phyloP scores from a whole-genome alignment of 768 basidiomycete species.

The Tulasnella sp. region DNA sequence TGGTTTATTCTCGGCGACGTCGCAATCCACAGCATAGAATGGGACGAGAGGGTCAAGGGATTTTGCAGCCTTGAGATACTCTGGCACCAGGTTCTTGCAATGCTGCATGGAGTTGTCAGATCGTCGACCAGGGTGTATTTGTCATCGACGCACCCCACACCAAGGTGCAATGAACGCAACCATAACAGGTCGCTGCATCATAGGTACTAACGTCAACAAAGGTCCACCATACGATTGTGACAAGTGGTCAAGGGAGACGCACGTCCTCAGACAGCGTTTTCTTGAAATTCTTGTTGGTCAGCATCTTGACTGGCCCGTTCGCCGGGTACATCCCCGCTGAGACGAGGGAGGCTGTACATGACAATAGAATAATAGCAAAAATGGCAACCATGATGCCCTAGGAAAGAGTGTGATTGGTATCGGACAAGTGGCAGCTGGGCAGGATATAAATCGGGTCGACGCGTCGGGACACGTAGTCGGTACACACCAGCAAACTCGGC shows the following conservation, averaged over 20 bases:
- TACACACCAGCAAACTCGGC: slow-evolving; percentile 5
- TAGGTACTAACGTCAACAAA: background rate
- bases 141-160: slow-evolving; percentile 60
- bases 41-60: slow-evolving; percentile 73
- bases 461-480: background rate
- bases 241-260: slow-evolving; percentile 23
- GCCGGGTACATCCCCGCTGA: slow-evolving; percentile 41
- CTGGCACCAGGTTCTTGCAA: slow-evolving; percentile 74
- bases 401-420: slow-evolving; percentile 1
- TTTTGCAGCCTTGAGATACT: slow-evolving; percentile 69
- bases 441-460: background rate
- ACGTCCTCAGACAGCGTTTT: slow-evolving; percentile 66
- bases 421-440: background rate
- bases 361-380: slow-evolving; percentile 27
- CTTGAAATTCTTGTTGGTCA: slow-evolving; percentile 58
- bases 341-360: slow-evolving; percentile 34
- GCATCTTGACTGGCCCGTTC: slow-evolving; percentile 54
- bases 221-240: background rate
- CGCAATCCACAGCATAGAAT: slow-evolving; percentile 88
- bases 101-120: slow-evolving; percentile 37
- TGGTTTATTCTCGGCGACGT: slow-evolving; percentile 64
- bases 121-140: background rate
- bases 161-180: slow-evolving; percentile 93
- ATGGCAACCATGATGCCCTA: slow-evolving; percentile 29
- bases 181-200: slow-evolving; percentile 50